Percentiles rank a stretch among this genome's conserved stretches.
These are phyloP conservation scores for Mycena pura DNA, from an alignment of 768 basidiomycete species.

Conservation along the genomic window DNA sequence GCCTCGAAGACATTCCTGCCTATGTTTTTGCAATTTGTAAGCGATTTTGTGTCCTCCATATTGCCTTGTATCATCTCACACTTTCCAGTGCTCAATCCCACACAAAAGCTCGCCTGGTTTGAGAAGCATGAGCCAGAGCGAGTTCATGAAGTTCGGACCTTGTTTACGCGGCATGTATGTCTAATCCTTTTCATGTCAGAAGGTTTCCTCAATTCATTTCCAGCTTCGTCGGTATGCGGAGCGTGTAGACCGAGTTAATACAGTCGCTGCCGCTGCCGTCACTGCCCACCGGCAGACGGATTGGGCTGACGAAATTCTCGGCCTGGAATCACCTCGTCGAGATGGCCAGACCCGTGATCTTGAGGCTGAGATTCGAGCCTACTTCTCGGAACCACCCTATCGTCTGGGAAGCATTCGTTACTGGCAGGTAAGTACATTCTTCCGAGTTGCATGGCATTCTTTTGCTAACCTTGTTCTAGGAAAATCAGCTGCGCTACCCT, in stretches of 20 bases:
- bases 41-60: constrained; percentile 7
- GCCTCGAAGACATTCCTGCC: constrained; percentile 13
- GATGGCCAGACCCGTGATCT: background rate
- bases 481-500: constrained; percentile 2
- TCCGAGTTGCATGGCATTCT: background rate
- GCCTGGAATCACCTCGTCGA: background rate
- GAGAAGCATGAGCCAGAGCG: background rate
- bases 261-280: background rate
- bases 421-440: background rate
- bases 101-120: constrained; percentile 14
- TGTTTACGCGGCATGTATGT: background rate
- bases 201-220: background rate
- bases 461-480: background rate
- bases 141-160: background rate
- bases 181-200: background rate
- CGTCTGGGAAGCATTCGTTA: background rate
- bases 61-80: background rate
- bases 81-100: constrained; percentile 22
- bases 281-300: background rate
- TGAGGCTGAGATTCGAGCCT: background rate
- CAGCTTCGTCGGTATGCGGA: background rate
- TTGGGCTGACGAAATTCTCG: constrained; percentile 7
- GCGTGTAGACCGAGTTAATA: background rate
- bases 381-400: background rate
- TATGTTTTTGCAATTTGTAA: constrained; percentile 26